phyloP scores from a whole-genome alignment of 257 asterid species.

The Solanum ossicruentum region DNA sequence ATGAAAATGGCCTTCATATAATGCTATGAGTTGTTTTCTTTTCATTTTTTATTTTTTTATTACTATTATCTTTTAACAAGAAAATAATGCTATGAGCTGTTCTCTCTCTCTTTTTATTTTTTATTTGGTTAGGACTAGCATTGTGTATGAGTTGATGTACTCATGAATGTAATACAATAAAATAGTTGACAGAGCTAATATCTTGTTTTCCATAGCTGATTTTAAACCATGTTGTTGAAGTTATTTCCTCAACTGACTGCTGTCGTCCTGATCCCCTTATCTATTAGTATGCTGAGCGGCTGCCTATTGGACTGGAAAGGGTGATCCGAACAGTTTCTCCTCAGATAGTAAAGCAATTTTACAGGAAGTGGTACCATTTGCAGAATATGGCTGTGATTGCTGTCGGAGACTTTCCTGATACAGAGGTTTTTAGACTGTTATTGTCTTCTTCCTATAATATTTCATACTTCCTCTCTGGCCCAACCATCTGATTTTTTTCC shows the following conservation, averaged over 20 bases:
- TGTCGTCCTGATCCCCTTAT: not conserved
- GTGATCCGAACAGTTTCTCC: conserved; percentile 76
- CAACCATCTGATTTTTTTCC: not conserved
- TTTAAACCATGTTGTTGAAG: not conserved
- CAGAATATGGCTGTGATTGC: conserved; percentile 92
- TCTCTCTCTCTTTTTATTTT: not conserved
- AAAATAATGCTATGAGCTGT: not conserved
- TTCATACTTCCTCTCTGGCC: not conserved
- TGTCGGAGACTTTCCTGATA: conserved; percentile 87
- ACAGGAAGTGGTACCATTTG: conserved; percentile 77
- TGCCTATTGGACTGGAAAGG: conserved; percentile 85
- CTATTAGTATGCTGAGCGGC: conserved; percentile 81
- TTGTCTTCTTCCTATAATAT: not conserved
- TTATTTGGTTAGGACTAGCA: not conserved
- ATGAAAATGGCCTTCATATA: not conserved
- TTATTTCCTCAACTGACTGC: not conserved
- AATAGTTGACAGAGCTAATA: not conserved
- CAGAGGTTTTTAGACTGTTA: conserved; percentile 36
- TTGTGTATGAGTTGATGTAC: not conserved
- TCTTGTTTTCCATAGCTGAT: not conserved
- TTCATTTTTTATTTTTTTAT: not conserved
- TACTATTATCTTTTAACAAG: not conserved
- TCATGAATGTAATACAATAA: not conserved
- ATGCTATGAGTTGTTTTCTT: not conserved
- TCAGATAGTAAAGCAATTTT: conserved; percentile 63